phyloP scores from a whole-genome alignment of 257 asterid species.

The Solanum appendiculatum region DNA sequence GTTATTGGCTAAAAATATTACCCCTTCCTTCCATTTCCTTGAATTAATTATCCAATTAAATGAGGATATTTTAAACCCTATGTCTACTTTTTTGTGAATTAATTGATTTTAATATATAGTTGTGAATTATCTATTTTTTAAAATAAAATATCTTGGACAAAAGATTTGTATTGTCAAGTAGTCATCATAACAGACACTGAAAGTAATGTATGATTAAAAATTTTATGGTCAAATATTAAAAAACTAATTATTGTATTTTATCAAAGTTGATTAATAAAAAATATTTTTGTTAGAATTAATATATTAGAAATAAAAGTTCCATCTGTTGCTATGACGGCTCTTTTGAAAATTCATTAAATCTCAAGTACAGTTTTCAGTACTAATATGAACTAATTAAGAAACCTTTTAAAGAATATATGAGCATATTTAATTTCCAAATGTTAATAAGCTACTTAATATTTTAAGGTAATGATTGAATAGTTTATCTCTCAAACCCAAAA shows the following conservation, averaged over 20 bases:
- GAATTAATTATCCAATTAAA: not conserved
- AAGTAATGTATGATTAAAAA: not conserved
- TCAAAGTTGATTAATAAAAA: not conserved
- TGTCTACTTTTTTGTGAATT: not conserved
- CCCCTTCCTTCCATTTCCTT: not conserved
- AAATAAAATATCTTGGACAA: not conserved
- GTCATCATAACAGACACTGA: not conserved
- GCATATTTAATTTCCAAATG: not conserved
- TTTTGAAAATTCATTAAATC: not conserved
- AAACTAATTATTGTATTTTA: not conserved
- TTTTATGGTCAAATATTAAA: not conserved
- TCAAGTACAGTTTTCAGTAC: not conserved
- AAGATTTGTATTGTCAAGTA: not conserved
- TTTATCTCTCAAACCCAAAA: not conserved
- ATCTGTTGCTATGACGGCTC: not conserved
- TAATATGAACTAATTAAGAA: not conserved
- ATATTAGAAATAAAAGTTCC: not conserved
- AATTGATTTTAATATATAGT: not conserved
- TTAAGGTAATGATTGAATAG: not conserved
- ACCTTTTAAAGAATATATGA: not conserved
- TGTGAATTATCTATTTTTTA: not conserved
- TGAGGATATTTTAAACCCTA: not conserved
- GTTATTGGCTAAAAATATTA: not conserved
- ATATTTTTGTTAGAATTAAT: not conserved
- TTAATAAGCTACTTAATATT: not conserved